Conservation (phyloP, 345 rosid genomes). For the Populus nigra region DNA sequence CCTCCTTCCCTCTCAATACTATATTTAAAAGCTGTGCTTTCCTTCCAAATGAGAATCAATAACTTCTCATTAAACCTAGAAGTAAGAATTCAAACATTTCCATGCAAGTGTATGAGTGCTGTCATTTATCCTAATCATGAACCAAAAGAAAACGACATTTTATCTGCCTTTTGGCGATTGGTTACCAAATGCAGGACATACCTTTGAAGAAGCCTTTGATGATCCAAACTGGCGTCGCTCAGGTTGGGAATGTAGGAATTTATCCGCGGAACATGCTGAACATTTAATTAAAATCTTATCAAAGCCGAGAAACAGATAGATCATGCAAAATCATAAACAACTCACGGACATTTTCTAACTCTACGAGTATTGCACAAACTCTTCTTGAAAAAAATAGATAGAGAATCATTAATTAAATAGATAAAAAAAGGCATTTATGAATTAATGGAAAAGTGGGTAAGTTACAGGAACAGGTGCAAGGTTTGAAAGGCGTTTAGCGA, state of each 20-base stretch:
- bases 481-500: conserved; percentile 72
- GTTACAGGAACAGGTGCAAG: conserved; percentile 76
- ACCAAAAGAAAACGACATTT: too few relatives aligned
- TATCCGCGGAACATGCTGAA: conserved; percentile 80
- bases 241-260: conserved; percentile 77
- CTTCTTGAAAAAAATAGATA: not conserved
- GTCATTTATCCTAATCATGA: too few relatives aligned
- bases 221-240: conserved; percentile 78
- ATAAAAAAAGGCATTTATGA: not conserved
- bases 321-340: not conserved
- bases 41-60: too few relatives aligned
- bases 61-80: too few relatives aligned
- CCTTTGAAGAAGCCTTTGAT: conserved; percentile 90
- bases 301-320: conserved; percentile 7
- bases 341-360: not conserved
- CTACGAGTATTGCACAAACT: too few relatives aligned
- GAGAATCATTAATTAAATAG: too few relatives aligned
- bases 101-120: too few relatives aligned
- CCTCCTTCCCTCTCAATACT: too few relatives aligned
- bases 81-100: too few relatives aligned
- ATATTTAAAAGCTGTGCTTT: too few relatives aligned
- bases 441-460: not conserved
- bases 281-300: conserved; percentile 12
- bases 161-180: too few relatives aligned
- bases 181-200: conserved; percentile 27